phyloP scores from a whole-genome alignment of 768 basidiomycete species.

The Mrakia hoshinonis region DNA sequence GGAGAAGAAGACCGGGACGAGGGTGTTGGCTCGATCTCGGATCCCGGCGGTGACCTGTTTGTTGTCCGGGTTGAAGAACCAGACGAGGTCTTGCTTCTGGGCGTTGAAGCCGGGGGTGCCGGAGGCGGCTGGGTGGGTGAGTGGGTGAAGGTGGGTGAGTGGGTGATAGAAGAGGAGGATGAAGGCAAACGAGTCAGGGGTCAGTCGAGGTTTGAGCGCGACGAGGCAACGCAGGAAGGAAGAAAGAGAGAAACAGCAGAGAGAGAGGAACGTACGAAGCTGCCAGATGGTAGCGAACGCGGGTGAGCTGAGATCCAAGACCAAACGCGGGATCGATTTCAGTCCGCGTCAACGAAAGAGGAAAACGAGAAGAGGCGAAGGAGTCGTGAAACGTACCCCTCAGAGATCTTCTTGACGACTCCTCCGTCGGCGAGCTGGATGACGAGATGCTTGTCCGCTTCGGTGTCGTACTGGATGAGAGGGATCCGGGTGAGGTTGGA shows the following conservation, averaged over 20 bases:
- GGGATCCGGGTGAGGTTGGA: too few relatives aligned
- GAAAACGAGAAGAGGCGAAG: neutral
- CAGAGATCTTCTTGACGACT: neutral
- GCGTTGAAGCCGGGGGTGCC: neutral
- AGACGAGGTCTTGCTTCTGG: neutral
- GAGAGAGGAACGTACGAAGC: neutral
- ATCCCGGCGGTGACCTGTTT: neutral
- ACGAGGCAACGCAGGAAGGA: too few relatives aligned
- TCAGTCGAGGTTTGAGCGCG: too few relatives aligned
- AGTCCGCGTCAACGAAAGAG: too few relatives aligned
- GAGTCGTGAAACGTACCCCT: neutral
- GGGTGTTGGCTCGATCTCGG: neutral
- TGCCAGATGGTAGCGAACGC: neutral
- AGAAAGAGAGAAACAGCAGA: too few relatives aligned
- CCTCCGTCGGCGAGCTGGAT: neutral
- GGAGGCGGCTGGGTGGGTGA: neutral
- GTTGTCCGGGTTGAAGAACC: slow-evolving; percentile 11
- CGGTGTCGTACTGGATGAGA: neutral
- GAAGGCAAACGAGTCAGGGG: too few relatives aligned
- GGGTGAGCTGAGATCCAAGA: neutral
- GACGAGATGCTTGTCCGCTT: neutral
- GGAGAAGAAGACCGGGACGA: slow-evolving; percentile 7
- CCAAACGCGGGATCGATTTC: too few relatives aligned
- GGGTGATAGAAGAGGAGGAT: neutral
- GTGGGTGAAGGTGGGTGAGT: neutral